phyloP scores from a whole-genome alignment of 306 rosid species.

The Cucurbita moschata region DNA sequence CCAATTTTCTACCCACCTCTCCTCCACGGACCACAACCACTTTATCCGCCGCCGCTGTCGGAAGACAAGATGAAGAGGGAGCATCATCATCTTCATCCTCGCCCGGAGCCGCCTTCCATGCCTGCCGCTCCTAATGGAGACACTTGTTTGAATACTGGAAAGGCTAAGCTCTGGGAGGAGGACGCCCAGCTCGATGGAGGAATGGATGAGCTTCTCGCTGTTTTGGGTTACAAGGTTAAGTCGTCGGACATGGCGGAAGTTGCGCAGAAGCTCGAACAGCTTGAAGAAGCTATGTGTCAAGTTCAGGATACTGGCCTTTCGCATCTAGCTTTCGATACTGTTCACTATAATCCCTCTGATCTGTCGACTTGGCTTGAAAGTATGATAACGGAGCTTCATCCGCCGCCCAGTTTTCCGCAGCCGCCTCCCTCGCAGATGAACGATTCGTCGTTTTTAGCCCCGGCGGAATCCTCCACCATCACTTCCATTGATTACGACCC shows the following conservation, averaged over 20 bases:
- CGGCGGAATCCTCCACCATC: slow-evolving; percentile 45
- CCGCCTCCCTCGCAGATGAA: background rate
- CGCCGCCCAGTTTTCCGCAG: background rate
- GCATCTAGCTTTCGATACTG: slow-evolving; percentile 39
- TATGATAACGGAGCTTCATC: slow-evolving; percentile 48
- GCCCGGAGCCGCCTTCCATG: slow-evolving; percentile 17
- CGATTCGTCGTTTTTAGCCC: slow-evolving; percentile 15
- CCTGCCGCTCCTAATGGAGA: slow-evolving; percentile 10
- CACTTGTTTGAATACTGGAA: slow-evolving; percentile 7
- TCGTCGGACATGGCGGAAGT: slow-evolving; percentile 76
- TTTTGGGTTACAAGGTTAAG: slow-evolving; percentile 70
- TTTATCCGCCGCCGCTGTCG: background rate
- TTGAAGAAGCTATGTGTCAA: slow-evolving; percentile 60
- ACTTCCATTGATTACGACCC: slow-evolving; percentile 31
- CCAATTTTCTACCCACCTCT: background rate
- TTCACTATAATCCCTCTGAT: slow-evolving; percentile 76
- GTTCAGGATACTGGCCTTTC: slow-evolving; percentile 33
- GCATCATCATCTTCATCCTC: slow-evolving; percentile 23
- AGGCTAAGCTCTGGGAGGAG: slow-evolving; percentile 58
- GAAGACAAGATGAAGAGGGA: slow-evolving; percentile 42
- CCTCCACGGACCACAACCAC: background rate
- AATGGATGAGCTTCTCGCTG: slow-evolving; percentile 80
- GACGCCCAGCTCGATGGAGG: slow-evolving; percentile 30
- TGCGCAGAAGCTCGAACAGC: slow-evolving; percentile 66
- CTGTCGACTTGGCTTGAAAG: slow-evolving; percentile 55